Evolutionary conservation across 2,329 filamentous ascomycete species (phyloP), one percentile per base, ranked within the genome.

Genomic region (Xylaria sp.): DNA sequence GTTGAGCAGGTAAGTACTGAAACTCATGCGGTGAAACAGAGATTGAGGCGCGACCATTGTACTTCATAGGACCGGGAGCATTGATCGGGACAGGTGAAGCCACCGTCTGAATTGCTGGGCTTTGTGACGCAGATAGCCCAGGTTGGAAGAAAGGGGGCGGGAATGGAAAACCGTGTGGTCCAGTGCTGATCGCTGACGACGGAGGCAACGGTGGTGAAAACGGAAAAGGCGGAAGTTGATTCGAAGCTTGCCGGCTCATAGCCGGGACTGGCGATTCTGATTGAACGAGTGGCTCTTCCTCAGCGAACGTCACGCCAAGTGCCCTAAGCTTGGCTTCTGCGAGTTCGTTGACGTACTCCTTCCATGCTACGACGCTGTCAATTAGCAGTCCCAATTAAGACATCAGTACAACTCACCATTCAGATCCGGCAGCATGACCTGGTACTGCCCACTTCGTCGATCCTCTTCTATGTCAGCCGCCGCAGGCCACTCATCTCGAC

Each of bases 251-350:
- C 59, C 88, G 80, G 68, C 85, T 88, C 65, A 87, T 78, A 8
- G 83, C 80, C 2, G 79, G 79, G n/a, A 78, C 83, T 8, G 87
- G 87, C 11, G 91, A 93, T 65, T 88, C 80, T 48, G 82, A 77
- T 55, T 80, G 75, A 61, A 83, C 76, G 34, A 77, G 76, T 9
- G 86, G 84, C 55, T 94, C 90, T 4, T 91, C 88, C 53, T 88
- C 86, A 42, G 86, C 90, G 62, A 90, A 81, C 16, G 86, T 92
- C 10, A 97, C 94, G 65, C 94, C 94, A 58, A 99, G 81, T 54
- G 93, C 92, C 62, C 92, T 87, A 55, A 99, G 80, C 76, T 97
- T 99, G 62, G 93, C 91, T 76, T 99, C 94, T 66, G 90, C 86
- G 42, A 97, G 78, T 66, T 89, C 87, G 57, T 89, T 83, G 60